These are phyloP conservation scores for Penicillium manginii DNA, from an alignment of 495 filamentous ascomycete species.

Conservation along the genomic window DNA sequence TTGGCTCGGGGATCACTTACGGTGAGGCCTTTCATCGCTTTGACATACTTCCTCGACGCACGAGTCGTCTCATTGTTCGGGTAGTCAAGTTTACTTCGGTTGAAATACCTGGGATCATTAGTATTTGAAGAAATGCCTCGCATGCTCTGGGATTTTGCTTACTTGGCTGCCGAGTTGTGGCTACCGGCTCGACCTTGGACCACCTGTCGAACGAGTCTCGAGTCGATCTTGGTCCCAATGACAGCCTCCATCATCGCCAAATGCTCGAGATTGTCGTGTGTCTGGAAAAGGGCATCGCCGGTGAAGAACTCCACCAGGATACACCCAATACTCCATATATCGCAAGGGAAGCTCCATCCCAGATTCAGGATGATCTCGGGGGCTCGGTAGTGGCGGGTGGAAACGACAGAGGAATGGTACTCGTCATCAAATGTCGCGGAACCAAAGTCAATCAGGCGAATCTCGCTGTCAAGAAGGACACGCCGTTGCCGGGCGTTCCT, in stretches of 20 bases:
- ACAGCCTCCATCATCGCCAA: slow-evolving; percentile 99
- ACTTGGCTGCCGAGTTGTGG: slow-evolving; percentile 81
- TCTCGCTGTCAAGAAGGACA: slow-evolving; percentile 93
- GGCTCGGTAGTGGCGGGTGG: slow-evolving; percentile 92
- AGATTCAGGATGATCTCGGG: slow-evolving; percentile 97
- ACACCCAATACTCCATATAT: slow-evolving; percentile 99
- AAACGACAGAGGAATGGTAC: slow-evolving; percentile 97
- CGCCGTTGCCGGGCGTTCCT: slow-evolving; percentile 84
- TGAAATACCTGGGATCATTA: slow-evolving; percentile 72
- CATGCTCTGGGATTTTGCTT: slow-evolving; percentile 38
- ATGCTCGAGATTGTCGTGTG: slow-evolving; percentile 97
- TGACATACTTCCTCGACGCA: slow-evolving; percentile 88
- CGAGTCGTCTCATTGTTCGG: slow-evolving; percentile 85
- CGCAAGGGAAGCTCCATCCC: slow-evolving; percentile 97
- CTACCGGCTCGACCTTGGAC: slow-evolving; percentile 63
- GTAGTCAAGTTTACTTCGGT: slow-evolving; percentile 81
- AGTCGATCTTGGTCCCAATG: slow-evolving; percentile 73
- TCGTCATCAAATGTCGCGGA: slow-evolving; percentile 98
- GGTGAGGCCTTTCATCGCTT: slow-evolving; percentile 86
- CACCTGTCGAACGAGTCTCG: slow-evolving; percentile 76
- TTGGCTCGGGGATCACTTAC: slow-evolving; percentile 54
- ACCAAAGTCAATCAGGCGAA: slow-evolving; percentile 96
- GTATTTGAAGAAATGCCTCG: background rate
- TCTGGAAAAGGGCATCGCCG: slow-evolving; percentile 96
- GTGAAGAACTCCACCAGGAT: slow-evolving; percentile 99